phyloP scores from a whole-genome alignment of 495 filamentous ascomycete genomes.

The Penicillium antarcticum region DNA sequence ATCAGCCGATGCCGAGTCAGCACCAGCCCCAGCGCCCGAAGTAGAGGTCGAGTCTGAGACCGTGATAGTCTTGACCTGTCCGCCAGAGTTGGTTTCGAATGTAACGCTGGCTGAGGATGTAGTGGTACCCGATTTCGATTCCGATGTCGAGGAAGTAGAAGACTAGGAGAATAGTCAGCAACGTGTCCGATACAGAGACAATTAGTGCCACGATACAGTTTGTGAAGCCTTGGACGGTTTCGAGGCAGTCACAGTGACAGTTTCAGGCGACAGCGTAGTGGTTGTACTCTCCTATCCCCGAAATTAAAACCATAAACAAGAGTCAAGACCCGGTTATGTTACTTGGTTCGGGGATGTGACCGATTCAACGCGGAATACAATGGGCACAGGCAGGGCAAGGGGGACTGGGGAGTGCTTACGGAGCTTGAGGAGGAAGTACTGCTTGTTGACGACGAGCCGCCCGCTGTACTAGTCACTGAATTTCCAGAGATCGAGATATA shows the following conservation, averaged over 20 bases:
- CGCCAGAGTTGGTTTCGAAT: slow-evolving; percentile 45
- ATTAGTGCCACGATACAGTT: slow-evolving; percentile 11
- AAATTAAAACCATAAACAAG: slow-evolving; percentile 18
- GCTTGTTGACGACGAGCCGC: slow-evolving; percentile 21
- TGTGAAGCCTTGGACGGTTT: slow-evolving; percentile 4
- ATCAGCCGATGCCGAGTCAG: slow-evolving; percentile 9
- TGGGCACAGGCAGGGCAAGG: no score
- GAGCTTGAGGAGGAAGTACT: slow-evolving; percentile 28
- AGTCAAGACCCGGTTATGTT: slow-evolving; percentile 4
- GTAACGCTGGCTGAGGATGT: slow-evolving; percentile 35
- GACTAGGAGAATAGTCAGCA: slow-evolving; percentile 18
- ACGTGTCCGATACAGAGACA: not conserved
- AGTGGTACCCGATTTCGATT: slow-evolving; percentile 14
- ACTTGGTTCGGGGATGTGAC: not conserved
- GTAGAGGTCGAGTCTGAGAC: slow-evolving; percentile 40
- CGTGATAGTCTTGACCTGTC: slow-evolving; percentile 49
- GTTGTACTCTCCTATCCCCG: slow-evolving; percentile 20
- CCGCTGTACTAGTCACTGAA: slow-evolving; percentile 33
- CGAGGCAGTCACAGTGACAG: slow-evolving; percentile 10
- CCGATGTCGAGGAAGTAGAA: slow-evolving; percentile 21
- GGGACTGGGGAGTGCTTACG: not conserved
- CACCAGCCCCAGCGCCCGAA: slow-evolving; percentile 8
- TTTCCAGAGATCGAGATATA: slow-evolving; percentile 45
- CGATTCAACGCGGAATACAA: not conserved
- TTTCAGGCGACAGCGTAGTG: slow-evolving; percentile 1